Conservation (phyloP, 2,329 filamentous ascomycete species). For the Paramyrothecium roridum region DNA sequence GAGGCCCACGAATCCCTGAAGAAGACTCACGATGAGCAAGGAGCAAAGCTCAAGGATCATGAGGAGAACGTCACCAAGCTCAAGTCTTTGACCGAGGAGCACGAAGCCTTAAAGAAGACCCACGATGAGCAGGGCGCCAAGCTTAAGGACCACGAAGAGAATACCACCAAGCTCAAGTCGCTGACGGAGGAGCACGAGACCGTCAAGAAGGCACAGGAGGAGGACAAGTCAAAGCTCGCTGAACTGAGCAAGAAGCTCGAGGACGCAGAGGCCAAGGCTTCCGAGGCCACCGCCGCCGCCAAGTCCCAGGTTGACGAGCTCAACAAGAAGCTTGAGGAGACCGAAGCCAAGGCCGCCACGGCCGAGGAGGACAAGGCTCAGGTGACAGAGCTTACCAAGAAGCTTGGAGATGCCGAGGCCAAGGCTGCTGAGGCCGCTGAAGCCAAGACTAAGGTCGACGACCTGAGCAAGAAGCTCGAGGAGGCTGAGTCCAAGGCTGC, state of each 20-base stretch:
- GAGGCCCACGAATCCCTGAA: constrained; percentile 14
- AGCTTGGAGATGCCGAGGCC: constrained; percentile 29
- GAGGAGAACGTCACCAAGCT: constrained; percentile 11
- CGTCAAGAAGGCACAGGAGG: constrained; percentile 20
- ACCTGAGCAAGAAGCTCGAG: constrained; percentile 3
- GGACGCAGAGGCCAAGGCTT: constrained; percentile 31
- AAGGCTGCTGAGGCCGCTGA: constrained; percentile 33
- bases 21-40: constrained; percentile 2
- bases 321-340: constrained; percentile 17
- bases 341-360: constrained; percentile 10
- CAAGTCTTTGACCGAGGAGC: constrained; percentile 17
- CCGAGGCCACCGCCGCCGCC: constrained; percentile 32
- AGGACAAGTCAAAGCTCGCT: constrained; percentile 24
- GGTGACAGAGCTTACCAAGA: constrained; percentile 23
- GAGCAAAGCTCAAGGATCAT: constrained; percentile 4
- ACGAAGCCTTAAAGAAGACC: constrained; percentile 9
- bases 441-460: constrained; percentile 12
- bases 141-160: constrained; percentile 4
- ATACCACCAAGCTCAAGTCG: constrained; percentile 15
- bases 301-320: constrained; percentile 3
- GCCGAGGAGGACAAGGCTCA: constrained; percentile 23
- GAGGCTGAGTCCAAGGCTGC: constrained; percentile 9
- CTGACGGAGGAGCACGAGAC: constrained; percentile 14
- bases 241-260: constrained; percentile 27
- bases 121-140: constrained; percentile 3